These are phyloP conservation scores for Apodospora peruviana DNA, from an alignment of 495 filamentous ascomycete species.

Conservation along the genomic window DNA sequence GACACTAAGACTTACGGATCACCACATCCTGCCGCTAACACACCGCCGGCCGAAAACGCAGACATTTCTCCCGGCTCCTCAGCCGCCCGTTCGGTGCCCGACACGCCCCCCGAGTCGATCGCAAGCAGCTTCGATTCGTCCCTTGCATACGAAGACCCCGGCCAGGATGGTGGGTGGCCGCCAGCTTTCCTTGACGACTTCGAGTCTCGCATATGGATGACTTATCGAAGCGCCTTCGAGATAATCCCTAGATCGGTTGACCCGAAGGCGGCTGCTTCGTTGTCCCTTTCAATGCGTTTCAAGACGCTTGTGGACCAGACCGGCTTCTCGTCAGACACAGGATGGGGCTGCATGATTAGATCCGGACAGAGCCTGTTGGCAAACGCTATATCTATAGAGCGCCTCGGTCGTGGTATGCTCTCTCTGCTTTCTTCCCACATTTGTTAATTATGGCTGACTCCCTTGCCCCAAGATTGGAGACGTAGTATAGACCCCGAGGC, in stretches of 20 bases:
- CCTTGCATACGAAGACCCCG: slow-evolving; percentile 41
- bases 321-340: slow-evolving; percentile 89
- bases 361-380: slow-evolving; percentile 91
- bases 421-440: not conserved
- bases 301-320: slow-evolving; percentile 70
- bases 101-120: slow-evolving; percentile 42
- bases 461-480: slow-evolving; percentile 51
- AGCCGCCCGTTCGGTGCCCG: slow-evolving; percentile 15
- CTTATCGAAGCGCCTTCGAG: slow-evolving; percentile 84
- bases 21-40: slow-evolving; percentile 20
- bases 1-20: slow-evolving; percentile 22
- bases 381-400: slow-evolving; percentile 67
- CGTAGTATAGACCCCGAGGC: slow-evolving; percentile 50
- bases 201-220: slow-evolving; percentile 92
- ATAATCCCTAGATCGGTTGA: slow-evolving; percentile 75
- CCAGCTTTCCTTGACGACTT: slow-evolving; percentile 84
- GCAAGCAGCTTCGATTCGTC: slow-evolving; percentile 45
- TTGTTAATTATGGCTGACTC: not conserved
- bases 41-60: slow-evolving; percentile 12
- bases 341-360: slow-evolving; percentile 99
- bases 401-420: slow-evolving; percentile 70
- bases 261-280: slow-evolving; percentile 58
- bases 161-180: slow-evolving; percentile 69
- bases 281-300: slow-evolving; percentile 83
- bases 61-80: not conserved